Percentiles rank a stretch among this genome's conserved stretches.
Evolutionary conservation across 768 basidiomycete species (phyloP).

Genomic region (Favolaschia claudopus): DNA sequence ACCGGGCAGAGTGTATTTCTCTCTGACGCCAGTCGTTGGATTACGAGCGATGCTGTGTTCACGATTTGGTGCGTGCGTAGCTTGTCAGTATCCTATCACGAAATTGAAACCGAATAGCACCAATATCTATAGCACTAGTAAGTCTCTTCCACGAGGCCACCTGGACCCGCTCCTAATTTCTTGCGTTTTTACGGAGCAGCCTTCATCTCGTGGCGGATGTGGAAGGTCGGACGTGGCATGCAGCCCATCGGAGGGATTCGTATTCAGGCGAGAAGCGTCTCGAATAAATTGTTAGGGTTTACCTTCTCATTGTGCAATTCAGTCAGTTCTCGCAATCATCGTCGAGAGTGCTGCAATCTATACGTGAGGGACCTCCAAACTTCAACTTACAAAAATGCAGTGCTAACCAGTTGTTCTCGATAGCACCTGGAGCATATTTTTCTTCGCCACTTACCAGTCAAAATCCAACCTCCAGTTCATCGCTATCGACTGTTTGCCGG

Average conservation of each 20-base stretch:
- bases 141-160: too few relatives aligned
- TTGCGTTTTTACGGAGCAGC: too few relatives aligned
- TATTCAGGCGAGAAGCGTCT: not conserved
- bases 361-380: too few relatives aligned
- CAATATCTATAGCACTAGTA: not conserved
- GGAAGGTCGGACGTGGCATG: not conserved
- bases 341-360: not conserved
- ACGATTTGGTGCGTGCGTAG: constrained; percentile 18
- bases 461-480: constrained; percentile 24
- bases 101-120: not conserved
- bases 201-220: not conserved
- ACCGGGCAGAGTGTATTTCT: constrained; percentile 14
- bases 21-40: constrained; percentile 19
- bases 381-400: not conserved
- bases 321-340: not conserved
- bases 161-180: too few relatives aligned
- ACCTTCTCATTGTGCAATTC: too few relatives aligned
- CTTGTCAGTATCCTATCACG: not conserved
- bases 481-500: constrained; percentile 22
- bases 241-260: not conserved
- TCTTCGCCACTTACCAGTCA: constrained; percentile 18
- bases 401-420: too few relatives aligned
- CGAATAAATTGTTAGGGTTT: not conserved
- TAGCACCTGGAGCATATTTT: constrained; percentile 30
- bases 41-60: constrained; percentile 22